Percentiles rank a stretch among this genome's conserved stretches.
These are phyloP conservation scores for Lipomyces anomalus DNA, from an alignment of 805 yeast species.

Conservation along the genomic window DNA sequence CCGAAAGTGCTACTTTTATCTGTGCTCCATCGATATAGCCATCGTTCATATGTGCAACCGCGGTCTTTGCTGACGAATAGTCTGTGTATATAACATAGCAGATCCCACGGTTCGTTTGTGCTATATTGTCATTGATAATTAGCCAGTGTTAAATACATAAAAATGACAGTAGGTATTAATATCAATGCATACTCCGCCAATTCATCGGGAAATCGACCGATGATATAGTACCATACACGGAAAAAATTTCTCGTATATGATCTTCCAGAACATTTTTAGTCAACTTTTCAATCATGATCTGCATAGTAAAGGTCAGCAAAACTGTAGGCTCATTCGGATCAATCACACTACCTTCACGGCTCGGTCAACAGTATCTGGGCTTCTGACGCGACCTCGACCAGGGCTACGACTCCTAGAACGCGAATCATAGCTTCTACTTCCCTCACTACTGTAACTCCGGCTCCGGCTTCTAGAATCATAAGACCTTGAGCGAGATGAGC, in stretches of 20 bases:
- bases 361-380: too few relatives aligned
- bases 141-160: not conserved
- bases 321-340: too few relatives aligned
- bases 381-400: too few relatives aligned
- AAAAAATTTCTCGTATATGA: constrained; percentile 22
- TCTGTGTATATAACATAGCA: constrained; percentile 14
- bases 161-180: not conserved
- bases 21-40: constrained; percentile 19
- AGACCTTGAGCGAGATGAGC: not conserved
- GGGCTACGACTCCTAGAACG: constrained; percentile 4
- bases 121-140: not conserved
- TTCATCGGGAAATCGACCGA: constrained; percentile 11
- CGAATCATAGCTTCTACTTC: constrained; percentile 2
- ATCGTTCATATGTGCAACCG: constrained; percentile 22
- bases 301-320: not conserved
- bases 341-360: too few relatives aligned
- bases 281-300: constrained; percentile 17
- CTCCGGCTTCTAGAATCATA: constrained; percentile 1
- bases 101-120: constrained; percentile 4
- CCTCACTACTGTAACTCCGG: constrained; percentile 4
- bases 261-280: constrained; percentile 15
- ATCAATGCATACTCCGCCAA: not conserved
- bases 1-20: constrained; percentile 5
- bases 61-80: constrained; percentile 15
- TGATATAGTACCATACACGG: constrained; percentile 13